Evolutionary conservation across 2,329 filamentous ascomycete species (phyloP).

Genomic region (Diaporthe citrichinensis): DNA sequence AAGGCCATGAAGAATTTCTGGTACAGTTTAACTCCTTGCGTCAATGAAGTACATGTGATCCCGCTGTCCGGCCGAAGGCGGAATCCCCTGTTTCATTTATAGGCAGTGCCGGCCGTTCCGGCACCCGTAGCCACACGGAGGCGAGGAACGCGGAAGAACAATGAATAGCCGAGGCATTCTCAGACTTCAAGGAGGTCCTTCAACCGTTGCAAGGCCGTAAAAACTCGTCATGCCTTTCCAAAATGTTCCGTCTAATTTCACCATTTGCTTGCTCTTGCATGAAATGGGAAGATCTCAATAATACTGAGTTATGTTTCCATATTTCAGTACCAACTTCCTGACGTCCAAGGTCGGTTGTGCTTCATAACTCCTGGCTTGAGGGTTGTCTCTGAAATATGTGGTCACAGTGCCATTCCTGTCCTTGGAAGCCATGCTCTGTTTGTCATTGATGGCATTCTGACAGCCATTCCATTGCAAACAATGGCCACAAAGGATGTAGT

Average conservation of each 20-base stretch:
- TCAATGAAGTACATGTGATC: neutral
- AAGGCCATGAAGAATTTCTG: neutral
- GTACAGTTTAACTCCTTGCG: neutral
- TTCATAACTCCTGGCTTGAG: neutral
- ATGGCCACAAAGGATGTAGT: neutral
- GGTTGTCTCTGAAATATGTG: neutral
- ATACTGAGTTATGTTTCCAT: neutral
- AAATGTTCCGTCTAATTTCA: neutral
- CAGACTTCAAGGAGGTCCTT: neutral
- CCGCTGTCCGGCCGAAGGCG: neutral
- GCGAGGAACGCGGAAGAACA: neutral
- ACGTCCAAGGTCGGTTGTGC: neutral
- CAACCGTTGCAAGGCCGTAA: neutral
- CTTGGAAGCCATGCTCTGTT: neutral
- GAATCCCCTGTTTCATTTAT: conserved; percentile 19
- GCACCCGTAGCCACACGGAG: neutral
- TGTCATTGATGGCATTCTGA: neutral
- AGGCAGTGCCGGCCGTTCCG: neutral
- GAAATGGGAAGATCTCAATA: neutral
- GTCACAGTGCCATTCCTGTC: neutral
- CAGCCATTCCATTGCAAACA: neutral
- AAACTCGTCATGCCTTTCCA: neutral
- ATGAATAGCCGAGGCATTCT: neutral
- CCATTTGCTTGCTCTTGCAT: neutral
- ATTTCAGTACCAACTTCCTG: neutral